phyloP scores from a whole-genome alignment of 192 early-diverging fungal species.

The Backusella australiensis region DNA sequence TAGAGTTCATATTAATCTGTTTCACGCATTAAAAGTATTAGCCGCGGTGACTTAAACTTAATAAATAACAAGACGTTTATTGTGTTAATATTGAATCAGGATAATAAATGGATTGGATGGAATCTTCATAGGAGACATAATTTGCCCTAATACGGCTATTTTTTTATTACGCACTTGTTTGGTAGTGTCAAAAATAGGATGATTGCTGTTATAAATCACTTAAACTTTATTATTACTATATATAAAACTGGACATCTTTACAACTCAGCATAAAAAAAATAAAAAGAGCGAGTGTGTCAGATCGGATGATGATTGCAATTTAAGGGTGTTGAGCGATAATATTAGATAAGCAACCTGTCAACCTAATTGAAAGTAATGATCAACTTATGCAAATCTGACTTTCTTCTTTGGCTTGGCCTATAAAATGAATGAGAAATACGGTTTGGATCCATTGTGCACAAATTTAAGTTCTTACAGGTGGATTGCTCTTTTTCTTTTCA shows the following conservation, averaged over 20 bases:
- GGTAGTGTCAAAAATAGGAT: not conserved
- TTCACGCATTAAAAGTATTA: not conserved
- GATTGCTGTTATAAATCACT: not conserved
- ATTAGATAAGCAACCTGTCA: not conserved
- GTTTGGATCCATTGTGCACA: not conserved
- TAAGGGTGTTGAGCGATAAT: not conserved
- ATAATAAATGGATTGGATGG: not conserved
- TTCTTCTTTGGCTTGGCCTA: slow-evolving; percentile 5
- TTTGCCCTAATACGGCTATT: not conserved
- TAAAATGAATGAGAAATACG: not conserved
- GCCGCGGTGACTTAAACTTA: not conserved
- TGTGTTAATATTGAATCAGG: not conserved
- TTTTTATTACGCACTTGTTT: not conserved
- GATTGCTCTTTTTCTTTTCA: not conserved
- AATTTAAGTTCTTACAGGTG: not conserved
- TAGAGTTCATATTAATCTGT: not conserved
- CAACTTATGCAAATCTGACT: slow-evolving; percentile 8
- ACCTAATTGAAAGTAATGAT: too few relatives aligned
- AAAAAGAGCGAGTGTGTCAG: not conserved
- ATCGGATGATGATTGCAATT: not conserved
- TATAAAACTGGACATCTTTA: not conserved
- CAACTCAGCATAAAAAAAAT: not conserved
- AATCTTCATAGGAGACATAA: not conserved
- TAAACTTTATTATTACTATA: not conserved
- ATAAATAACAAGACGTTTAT: not conserved